A percentile compares a stretch with the other conserved stretches of the same genome.
These are phyloP conservation scores for Coemansia sp. DNA, from an alignment of 192 early-diverging fungal species.

Conservation along the genomic window DNA sequence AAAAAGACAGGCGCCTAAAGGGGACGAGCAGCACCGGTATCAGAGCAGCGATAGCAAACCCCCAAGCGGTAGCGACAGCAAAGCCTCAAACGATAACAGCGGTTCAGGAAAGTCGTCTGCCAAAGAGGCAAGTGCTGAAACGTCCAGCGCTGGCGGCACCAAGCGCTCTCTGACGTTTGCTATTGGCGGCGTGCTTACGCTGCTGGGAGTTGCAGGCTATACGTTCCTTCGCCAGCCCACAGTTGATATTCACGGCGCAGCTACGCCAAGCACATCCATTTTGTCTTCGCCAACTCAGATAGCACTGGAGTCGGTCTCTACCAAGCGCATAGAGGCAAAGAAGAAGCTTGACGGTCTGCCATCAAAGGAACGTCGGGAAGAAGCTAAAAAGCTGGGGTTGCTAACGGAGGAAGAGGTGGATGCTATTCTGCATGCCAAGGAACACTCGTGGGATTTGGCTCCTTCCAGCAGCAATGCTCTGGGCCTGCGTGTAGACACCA, in stretches of 20 bases:
- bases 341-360: conserved; percentile 26
- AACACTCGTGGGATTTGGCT: conserved; percentile 27
- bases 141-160: conserved; percentile 5
- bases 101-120: neutral
- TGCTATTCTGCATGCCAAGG: conserved; percentile 35
- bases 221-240: conserved; percentile 28
- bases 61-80: neutral
- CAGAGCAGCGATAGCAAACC: neutral
- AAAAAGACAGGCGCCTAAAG: neutral
- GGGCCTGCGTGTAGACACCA: conserved; percentile 36
- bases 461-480: neutral
- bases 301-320: conserved; percentile 34
- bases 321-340: conserved; percentile 24
- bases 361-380: conserved; percentile 12
- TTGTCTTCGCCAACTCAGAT: conserved; percentile 2
- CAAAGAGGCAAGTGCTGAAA: conserved; percentile 4
- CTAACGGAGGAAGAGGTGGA: conserved; percentile 39
- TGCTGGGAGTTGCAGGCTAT: conserved; percentile 38
- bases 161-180: conserved; percentile 46
- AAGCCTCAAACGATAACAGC: neutral
- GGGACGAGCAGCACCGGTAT: too few relatives aligned
- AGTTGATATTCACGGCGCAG: neutral
- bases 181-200: conserved; percentile 35
- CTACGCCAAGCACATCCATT: neutral
- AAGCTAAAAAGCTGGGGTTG: conserved; percentile 21